phyloP scores from a whole-genome alignment of 345 rosid species.

The Euclidium syriacum region DNA sequence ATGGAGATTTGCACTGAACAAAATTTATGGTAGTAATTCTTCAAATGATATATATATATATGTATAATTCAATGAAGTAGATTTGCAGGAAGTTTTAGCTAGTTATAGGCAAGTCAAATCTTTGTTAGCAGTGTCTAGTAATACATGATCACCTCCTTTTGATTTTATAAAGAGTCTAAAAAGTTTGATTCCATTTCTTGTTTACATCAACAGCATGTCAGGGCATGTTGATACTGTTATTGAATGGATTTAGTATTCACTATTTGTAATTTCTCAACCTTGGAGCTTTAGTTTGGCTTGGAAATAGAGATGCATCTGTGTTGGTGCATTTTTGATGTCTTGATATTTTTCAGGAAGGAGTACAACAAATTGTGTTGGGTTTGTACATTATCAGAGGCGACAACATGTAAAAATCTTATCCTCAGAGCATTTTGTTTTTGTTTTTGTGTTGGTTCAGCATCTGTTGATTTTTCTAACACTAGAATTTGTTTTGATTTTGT shows the following conservation, averaged over 20 bases:
- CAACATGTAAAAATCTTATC: conserved; percentile 60
- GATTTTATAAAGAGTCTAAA: background rate
- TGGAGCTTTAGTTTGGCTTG: background rate
- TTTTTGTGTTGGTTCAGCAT: background rate
- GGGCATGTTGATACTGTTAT: background rate
- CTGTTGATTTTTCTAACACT: background rate
- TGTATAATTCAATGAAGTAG: background rate
- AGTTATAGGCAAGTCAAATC: background rate
- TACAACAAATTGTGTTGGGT: conserved; percentile 85
- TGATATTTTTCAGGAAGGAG: conserved; percentile 73
- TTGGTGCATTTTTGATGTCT: background rate
- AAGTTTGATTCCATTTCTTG: background rate
- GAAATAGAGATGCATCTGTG: background rate
- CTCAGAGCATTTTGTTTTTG: too few species aligned
- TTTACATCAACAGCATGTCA: background rate
- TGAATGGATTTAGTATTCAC: background rate
- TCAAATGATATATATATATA: too few species aligned
- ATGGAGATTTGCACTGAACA: background rate
- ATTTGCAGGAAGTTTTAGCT: background rate
- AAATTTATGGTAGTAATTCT: background rate
- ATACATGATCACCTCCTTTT: background rate
- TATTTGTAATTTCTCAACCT: background rate
- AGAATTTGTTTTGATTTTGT: background rate
- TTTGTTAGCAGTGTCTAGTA: background rate
- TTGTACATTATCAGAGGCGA: conserved; percentile 97